Percentiles rank a stretch among this genome's conserved stretches.
These are phyloP conservation scores for Microsporum canis DNA, from an alignment of 2,329 filamentous ascomycete species.

Conservation along the genomic window DNA sequence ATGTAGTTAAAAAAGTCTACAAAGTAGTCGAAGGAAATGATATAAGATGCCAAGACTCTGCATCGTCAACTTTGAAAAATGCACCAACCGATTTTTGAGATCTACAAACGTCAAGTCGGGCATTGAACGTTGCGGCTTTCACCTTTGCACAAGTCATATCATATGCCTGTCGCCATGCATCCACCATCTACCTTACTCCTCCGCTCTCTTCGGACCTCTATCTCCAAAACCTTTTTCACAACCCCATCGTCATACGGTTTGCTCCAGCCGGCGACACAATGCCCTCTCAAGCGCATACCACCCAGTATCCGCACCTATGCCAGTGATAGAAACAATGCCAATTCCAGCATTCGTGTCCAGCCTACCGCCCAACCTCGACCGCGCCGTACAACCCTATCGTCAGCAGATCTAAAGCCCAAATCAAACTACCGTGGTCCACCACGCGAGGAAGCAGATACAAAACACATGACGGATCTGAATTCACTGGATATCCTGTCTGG, in stretches of 20 bases:
- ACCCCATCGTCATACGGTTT: constrained; percentile 11
- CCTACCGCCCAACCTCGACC: neutral
- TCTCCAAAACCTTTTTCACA: constrained; percentile 7
- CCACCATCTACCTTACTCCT: constrained; percentile 34
- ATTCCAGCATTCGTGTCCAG: neutral
- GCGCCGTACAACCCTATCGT: constrained; percentile 5
- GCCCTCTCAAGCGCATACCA: neutral
- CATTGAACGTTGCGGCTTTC: neutral
- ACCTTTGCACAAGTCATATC: neutral
- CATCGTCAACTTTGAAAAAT: neutral
- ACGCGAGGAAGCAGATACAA: constrained; percentile 44
- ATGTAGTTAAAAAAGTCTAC: neutral
- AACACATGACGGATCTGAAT: constrained; percentile 47
- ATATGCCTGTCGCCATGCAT: constrained; percentile 21
- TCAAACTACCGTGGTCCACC: constrained; percentile 49
- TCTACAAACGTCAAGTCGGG: neutral
- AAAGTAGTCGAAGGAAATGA: neutral
- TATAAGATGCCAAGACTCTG: neutral
- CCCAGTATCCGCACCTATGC: neutral
- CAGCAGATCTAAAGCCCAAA: constrained; percentile 23
- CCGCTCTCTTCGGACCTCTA: constrained; percentile 28
- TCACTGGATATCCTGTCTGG: constrained; percentile 68
- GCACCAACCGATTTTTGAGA: neutral
- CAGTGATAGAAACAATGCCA: neutral
- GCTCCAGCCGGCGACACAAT: constrained; percentile 18